Evolutionary conservation across 768 basidiomycete genomes (phyloP), one percentile per base, ranked within the genome.

Genomic region (Leccinum disarticulatum): DNA sequence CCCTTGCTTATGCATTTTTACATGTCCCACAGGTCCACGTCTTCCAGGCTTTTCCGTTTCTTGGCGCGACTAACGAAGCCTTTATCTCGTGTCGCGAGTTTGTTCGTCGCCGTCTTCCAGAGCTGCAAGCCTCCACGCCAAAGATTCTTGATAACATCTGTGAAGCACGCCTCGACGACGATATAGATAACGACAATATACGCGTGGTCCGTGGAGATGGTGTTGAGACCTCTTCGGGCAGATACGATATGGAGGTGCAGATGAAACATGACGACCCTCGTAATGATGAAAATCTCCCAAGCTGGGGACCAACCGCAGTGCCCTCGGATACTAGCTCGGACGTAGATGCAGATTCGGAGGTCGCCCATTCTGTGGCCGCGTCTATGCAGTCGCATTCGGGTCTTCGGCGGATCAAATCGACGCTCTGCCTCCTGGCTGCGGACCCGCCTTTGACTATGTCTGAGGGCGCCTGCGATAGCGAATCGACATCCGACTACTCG

Each of bases 21-120:
- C 25, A 31, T 51, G 38, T 52, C 6, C 57, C 54, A 27, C 64
- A 92, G 90, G 82, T 94, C 13, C 95, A 98, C 65, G 91, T 96
- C 13, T 98, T 98, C 71, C 95, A 96, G 70, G 80, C 86, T 15
- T 91, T 92, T 66, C 90, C 92, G 0, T 96, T 93, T 72, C 78
- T 92, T 22, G 80, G 84, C 9, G 79, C 83, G 3, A 75, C 88
- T 28, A 80, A 76, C n/a, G 82, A 82, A 48, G 85, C 91, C 3
- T 91, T 90, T 71, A 63, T 80, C 53, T 87, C 88, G 6, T 89
- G 88, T 72, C 81, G 83, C 31, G 79, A 85, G 59, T 93, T 92
- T 69, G 85, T 90, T 33, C 80, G 81, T 50, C 77, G 80, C 38
- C 74, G 79, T 48, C 78, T 90, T n/a, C 84, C 86, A 6, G 77